Evolutionary conservation across 2,329 filamentous ascomycete species (phyloP).

Genomic region (Xylariaceae sp.): DNA sequence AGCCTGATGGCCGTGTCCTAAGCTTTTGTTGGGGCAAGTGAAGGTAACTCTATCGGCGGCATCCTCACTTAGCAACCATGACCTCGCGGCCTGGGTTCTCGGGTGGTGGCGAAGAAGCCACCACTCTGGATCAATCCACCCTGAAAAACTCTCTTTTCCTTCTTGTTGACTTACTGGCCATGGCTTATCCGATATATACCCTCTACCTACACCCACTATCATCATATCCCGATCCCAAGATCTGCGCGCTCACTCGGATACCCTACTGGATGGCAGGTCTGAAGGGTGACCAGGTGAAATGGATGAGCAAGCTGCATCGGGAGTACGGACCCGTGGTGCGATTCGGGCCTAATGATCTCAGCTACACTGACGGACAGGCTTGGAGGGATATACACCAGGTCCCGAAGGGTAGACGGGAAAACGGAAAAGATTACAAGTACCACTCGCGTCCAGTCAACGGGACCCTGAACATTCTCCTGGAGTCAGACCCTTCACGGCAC

Average conservation of each 20-base stretch:
- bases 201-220: conserved; percentile 24
- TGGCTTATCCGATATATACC: conserved; percentile 17
- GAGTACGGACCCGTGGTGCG: conserved; percentile 19
- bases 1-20: too few relatives aligned
- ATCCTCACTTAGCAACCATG: too few relatives aligned
- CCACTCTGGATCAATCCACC: too few relatives aligned
- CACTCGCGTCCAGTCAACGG: conserved; percentile 10
- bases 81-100: too few relatives aligned
- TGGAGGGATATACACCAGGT: conserved; percentile 11
- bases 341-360: conserved; percentile 19
- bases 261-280: conserved; percentile 20
- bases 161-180: not conserved
- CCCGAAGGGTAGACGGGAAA: conserved; percentile 8
- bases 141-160: too few relatives aligned
- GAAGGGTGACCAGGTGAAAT: conserved; percentile 15
- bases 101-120: too few relatives aligned
- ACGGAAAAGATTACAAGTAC: conserved; percentile 10
- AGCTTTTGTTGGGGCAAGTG: too few relatives aligned
- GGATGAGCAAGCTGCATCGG: conserved; percentile 12
- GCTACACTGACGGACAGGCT: conserved; percentile 14
- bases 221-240: conserved; percentile 20
- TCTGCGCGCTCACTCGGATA: conserved; percentile 16
- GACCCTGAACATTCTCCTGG: conserved; percentile 8
- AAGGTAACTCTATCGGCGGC: too few relatives aligned
- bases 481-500: conserved; percentile 7